phyloP scores from a whole-genome alignment of 805 yeast genomes.

The Candida verbasci region DNA sequence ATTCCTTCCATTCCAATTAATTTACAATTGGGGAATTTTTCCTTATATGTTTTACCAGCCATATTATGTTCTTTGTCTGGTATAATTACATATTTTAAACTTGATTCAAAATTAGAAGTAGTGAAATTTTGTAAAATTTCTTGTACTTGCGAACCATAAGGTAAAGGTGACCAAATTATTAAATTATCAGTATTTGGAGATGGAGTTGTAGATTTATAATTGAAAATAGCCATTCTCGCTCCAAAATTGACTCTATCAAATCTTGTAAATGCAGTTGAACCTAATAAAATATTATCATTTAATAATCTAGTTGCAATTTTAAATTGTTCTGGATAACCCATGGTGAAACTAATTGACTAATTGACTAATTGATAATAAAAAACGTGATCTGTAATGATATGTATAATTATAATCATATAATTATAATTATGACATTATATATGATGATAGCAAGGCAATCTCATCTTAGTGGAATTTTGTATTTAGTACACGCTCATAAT shows the following conservation, averaged over 20 bases:
- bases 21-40: constrained; percentile 45
- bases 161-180: constrained; percentile 56
- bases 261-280: constrained; percentile 32
- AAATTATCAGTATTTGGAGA: constrained; percentile 10
- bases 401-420: too few species aligned
- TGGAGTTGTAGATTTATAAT: constrained; percentile 18
- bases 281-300: constrained; percentile 29
- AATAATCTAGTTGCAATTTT: constrained; percentile 26
- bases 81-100: constrained; percentile 48
- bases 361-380: too few species aligned
- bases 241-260: constrained; percentile 31
- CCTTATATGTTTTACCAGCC: constrained; percentile 53
- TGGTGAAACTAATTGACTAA: too few species aligned
- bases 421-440: too few species aligned
- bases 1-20: constrained; percentile 49
- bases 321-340: constrained; percentile 31
- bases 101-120: constrained; percentile 11
- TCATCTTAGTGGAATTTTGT: too few species aligned
- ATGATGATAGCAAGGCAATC: too few species aligned
- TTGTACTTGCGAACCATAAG: constrained; percentile 45
- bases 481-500: too few species aligned
- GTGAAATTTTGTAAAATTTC: constrained; percentile 29
- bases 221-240: constrained; percentile 38
- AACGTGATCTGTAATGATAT: too few species aligned
- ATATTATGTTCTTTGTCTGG: constrained; percentile 66